A percentile compares a stretch with the other conserved stretches of the same genome.
Evolutionary conservation across 163 green algal genomes (phyloP).

Genomic region (Volvox carteri): DNA sequence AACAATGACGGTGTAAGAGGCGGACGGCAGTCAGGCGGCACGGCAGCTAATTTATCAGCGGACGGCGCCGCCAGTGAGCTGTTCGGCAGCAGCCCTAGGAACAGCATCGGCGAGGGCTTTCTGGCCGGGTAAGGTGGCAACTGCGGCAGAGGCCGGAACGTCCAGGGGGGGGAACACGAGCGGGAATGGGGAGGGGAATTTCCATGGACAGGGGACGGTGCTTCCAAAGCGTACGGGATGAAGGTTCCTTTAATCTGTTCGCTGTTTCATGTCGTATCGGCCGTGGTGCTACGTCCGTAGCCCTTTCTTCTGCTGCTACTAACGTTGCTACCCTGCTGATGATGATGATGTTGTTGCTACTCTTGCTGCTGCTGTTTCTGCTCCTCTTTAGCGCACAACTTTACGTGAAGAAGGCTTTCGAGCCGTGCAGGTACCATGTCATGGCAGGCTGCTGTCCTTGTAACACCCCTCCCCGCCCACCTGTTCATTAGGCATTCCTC

Average conservation of each 20-base stretch:
- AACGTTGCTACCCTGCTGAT: too few species aligned
- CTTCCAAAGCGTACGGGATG: not conserved
- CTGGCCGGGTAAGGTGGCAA: not conserved
- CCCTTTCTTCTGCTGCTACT: too few species aligned
- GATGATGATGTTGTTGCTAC: too few species aligned
- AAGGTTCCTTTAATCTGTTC: not conserved
- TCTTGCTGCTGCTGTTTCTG: too few species aligned
- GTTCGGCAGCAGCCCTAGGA: not conserved
- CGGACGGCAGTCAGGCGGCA: not conserved
- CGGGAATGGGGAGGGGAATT: not conserved
- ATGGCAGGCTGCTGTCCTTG: not conserved
- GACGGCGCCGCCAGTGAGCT: slow-evolving; percentile 3
- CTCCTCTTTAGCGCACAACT: too few species aligned
- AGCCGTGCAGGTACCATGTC: not conserved
- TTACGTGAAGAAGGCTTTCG: too few species aligned
- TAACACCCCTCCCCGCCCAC: not conserved
- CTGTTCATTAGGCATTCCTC: not conserved
- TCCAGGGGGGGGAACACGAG: not conserved
- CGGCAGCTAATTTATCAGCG: not conserved
- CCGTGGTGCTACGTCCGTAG: too few species aligned
- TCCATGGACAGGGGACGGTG: not conserved
- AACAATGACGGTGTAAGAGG: not conserved
- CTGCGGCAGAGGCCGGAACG: not conserved
- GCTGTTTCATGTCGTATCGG: not conserved
- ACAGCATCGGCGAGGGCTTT: not conserved